Evolutionary conservation across 2,329 filamentous ascomycete genomes (phyloP), one percentile per base, ranked within the genome.

Genomic region (Xylariaceae sp.): DNA sequence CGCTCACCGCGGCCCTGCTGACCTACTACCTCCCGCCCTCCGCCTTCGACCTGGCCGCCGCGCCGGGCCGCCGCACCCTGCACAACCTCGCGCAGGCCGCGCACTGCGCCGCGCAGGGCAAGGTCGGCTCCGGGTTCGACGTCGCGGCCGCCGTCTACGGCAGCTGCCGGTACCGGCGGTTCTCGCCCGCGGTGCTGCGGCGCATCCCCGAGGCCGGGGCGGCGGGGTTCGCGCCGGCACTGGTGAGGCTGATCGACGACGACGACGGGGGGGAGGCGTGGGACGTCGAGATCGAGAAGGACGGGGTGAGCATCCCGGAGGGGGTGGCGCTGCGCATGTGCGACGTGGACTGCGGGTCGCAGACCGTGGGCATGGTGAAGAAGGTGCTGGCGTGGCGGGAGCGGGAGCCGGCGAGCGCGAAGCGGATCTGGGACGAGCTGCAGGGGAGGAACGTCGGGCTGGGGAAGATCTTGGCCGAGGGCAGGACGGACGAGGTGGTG

Each of bases 311-410:
- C 45, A 73, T 97, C 44, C 90, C 91, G 0, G 56, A 64, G 1
- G 88, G 87, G 1, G 69, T 95, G 52, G 78, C 85, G 18, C 72
- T 97, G 51, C 79, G 94, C 45, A 93, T 98, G 84, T 95, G 89
- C 59, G 93, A 98, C 60, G 93, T 98, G 6, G 88, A 94, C 61
- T 95, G 90, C 60, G 93, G 93, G 24, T 91, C 85, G 37, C 80
- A 95, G 69, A 97, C 91, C 7, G 90, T 95, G 0, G 79, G 89
- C 12, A 97, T 98, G 93, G 93, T 96, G 29, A 95, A 91, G 68
- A 79, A 87, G 60, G 87, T 98, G 12, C 73, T 97, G 3, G 76
- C 78, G 24, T 98, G 93, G 93, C 74, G 86, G 38, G 77, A 78
- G 37, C 65, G 75, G 36, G 79, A 88, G 16, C 67, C 73, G 0